Evolutionary conservation across 2,329 filamentous ascomycete species (phyloP), one percentile per base, ranked within the genome.

Genomic region (Fusarium nurragi): DNA sequence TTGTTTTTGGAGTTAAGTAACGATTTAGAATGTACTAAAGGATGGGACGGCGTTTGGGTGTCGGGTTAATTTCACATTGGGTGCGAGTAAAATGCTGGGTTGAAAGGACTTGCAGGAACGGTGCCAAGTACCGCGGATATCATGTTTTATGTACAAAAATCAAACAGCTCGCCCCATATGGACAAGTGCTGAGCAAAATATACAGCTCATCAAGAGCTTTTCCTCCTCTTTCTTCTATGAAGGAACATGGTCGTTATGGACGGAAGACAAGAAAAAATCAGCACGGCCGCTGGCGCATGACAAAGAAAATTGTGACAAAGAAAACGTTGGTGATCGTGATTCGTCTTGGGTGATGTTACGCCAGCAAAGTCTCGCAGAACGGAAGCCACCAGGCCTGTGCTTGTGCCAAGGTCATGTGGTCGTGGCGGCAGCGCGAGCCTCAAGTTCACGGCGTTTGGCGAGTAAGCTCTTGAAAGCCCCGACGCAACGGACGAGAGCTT

Each of bases 391-490:
- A 37, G 34, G 37, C 18, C 41, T 37, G 11, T 25, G 8, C 16
- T 39, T 22, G 41, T 37, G 18, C 40, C 39, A 26, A 21, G 41
- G 54, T 67, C 64, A 66, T 64, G 25, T 60, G 23, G 59, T 19
- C 10, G 37, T 53, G 38, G 45, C 60, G 7, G 78, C 79, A 6
- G 74, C 79, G 53, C 82, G 82, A n/a, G 82, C 81, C 68, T 86
- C 83, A 5, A 87, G 73, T 60, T 90, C 89, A 67, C 86, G 86
- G 52, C 90, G 82, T 79, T 89, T 93, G 36, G 88, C 86, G 37
- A 95, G 79, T 55, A 94, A 79, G 74, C 93, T 97, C 80, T 98
- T 98, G 79, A 97, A 88, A 0, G 93, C 92, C 4, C 94, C 95
- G 1, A 99, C 83, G 80, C 93, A 97, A 66, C 90, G 90, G 36